Conservation (phyloP, 176 grass and related monocot genomes). For the Oryza glumipatula region DNA sequence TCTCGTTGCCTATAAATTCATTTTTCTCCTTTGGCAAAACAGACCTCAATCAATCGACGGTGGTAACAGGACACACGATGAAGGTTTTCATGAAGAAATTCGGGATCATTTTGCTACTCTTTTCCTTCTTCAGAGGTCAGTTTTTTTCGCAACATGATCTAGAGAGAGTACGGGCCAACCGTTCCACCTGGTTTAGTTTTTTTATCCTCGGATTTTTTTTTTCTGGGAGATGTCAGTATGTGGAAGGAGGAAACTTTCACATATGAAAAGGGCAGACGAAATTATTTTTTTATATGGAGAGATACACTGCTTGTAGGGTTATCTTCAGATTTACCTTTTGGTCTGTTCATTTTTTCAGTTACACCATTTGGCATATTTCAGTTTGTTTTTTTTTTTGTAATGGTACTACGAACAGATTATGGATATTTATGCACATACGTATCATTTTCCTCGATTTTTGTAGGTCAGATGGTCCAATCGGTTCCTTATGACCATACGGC, state of each 20-base stretch:
- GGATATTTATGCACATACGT: neutral
- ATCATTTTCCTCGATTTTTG: neutral
- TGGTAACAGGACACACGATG: neutral
- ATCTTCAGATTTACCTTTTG: too few relatives aligned
- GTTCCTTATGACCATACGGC: slow-evolving; percentile 63
- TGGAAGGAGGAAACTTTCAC: too few relatives aligned
- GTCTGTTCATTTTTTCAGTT: neutral
- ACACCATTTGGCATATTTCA: neutral
- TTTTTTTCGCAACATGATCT: neutral
- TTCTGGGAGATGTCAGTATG: too few relatives aligned
- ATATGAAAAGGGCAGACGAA: too few relatives aligned
- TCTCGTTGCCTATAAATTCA: slow-evolving; percentile 24
- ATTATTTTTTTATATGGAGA: too few relatives aligned
- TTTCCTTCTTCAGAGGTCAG: slow-evolving; percentile 30
- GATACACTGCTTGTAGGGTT: too few relatives aligned
- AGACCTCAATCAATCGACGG: neutral
- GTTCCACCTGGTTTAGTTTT: too few relatives aligned
- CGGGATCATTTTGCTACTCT: neutral
- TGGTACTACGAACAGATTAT: too few relatives aligned
- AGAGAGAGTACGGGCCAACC: too few relatives aligned
- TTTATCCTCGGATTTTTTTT: too few relatives aligned
- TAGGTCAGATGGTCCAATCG: slow-evolving; percentile 33
- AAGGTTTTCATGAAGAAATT: neutral
- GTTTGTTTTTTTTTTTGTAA: neutral
- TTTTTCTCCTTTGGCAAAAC: neutral